Percentiles rank a stretch among this genome's conserved stretches.
These are phyloP conservation scores for Naganishia vishniacii DNA, from an alignment of 768 basidiomycete genomes.

Conservation along the genomic window DNA sequence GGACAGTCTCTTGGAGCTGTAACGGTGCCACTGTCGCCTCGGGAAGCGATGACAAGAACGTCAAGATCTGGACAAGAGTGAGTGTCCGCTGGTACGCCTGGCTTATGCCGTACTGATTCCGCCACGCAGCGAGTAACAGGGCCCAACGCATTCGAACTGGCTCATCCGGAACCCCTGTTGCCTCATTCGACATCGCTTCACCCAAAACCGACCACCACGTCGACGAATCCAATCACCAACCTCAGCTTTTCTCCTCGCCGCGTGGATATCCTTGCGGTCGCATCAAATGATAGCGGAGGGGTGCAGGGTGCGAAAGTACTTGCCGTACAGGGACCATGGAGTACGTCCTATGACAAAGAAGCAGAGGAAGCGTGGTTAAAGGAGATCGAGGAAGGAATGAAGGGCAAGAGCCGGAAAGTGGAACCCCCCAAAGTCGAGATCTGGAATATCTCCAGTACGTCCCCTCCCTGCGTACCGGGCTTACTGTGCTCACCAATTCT, in stretches of 20 bases:
- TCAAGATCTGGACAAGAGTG: constrained; percentile 28
- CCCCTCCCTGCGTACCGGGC: background rate
- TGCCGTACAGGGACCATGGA: constrained; percentile 8
- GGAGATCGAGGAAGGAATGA: background rate
- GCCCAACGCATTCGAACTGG: constrained; percentile 4
- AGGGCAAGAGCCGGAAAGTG: background rate
- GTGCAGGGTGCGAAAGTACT: background rate
- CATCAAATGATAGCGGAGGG: constrained; percentile 1
- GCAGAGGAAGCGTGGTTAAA: background rate
- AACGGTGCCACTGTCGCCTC: constrained; percentile 16
- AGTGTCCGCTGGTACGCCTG: background rate
- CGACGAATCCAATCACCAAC: constrained; percentile 13
- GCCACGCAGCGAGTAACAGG: background rate
- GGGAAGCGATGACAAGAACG: constrained; percentile 22
- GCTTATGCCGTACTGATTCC: background rate
- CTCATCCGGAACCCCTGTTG: constrained; percentile 1
- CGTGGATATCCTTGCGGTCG: constrained; percentile 23
- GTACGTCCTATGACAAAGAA: constrained; percentile 1
- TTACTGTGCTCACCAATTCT: background rate
- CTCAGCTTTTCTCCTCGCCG: constrained; percentile 19
- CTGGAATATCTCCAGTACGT: constrained; percentile 23
- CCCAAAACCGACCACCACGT: constrained; percentile 13
- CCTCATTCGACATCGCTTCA: constrained; percentile 3
- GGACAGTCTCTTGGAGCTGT: constrained; percentile 20
- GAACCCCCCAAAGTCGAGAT: constrained; percentile 19